These are phyloP conservation scores for Ophiosphaerella narmari DNA, from an alignment of 2,329 filamentous ascomycete genomes.

Conservation along the genomic window DNA sequence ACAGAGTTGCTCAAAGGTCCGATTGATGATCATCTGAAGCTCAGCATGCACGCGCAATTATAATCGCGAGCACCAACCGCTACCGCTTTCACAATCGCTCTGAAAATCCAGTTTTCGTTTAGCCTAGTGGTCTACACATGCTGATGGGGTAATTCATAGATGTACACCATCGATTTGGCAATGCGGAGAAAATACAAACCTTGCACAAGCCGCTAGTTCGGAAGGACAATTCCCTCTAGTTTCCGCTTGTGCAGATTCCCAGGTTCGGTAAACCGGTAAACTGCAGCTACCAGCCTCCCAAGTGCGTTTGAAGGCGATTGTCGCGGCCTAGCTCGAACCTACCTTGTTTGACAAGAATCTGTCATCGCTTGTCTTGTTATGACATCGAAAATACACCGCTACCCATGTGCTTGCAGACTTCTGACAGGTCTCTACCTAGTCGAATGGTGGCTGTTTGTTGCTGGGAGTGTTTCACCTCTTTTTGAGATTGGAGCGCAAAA, in stretches of 20 bases:
- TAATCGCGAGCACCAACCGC: not conserved
- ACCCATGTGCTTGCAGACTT: not conserved
- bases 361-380: too few relatives aligned
- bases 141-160: not conserved
- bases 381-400: too few relatives aligned
- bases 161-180: not conserved
- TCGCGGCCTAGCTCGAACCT: not conserved
- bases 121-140: not conserved
- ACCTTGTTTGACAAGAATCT: not conserved
- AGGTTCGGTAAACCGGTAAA: not conserved
- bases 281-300: not conserved
- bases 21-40: too few relatives aligned
- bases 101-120: not conserved
- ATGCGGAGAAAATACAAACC: not conserved
- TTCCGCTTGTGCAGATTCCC: not conserved
- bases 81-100: not conserved
- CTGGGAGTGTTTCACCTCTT: too few relatives aligned
- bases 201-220: not conserved
- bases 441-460: too few relatives aligned
- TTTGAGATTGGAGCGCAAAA: not conserved
- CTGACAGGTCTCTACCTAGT: not conserved
- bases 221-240: slow-evolving; percentile 1
- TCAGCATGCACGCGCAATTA: too few relatives aligned
- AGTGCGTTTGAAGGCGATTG: not conserved
- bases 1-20: too few relatives aligned